phyloP scores from a whole-genome alignment of 1,284 basidiomycete genomes.

The Afroboletus lepidellus region DNA sequence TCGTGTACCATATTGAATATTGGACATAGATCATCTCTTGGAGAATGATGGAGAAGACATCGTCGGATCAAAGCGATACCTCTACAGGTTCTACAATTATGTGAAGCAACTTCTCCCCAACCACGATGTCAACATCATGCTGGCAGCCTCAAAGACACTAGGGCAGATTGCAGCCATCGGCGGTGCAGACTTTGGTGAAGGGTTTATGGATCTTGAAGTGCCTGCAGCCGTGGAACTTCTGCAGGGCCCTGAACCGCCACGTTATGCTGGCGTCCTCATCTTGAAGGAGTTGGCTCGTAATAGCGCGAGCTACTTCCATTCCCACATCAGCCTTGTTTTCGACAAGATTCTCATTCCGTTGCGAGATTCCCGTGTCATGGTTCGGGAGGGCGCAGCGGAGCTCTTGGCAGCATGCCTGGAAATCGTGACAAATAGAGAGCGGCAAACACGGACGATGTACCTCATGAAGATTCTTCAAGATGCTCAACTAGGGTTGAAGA shows the following conservation, averaged over 20 bases:
- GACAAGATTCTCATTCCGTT: constrained; percentile 90
- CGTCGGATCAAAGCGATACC: constrained; percentile 71
- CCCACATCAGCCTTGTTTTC: constrained; percentile 83
- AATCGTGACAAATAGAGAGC: constrained; percentile 74
- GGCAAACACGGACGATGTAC: constrained; percentile 64
- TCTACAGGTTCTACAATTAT: constrained; percentile 90
- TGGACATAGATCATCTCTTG: constrained; percentile 60
- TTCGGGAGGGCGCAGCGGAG: constrained; percentile 90
- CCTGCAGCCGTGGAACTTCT: constrained; percentile 78
- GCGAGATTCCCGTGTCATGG: constrained; percentile 79
- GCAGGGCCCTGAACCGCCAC: constrained; percentile 70
- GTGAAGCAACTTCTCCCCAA: constrained; percentile 84
- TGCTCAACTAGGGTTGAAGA: constrained; percentile 84
- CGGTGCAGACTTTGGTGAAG: constrained; percentile 79
- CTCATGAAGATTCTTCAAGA: constrained; percentile 84
- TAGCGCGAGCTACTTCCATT: constrained; percentile 82
- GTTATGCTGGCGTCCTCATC: constrained; percentile 85
- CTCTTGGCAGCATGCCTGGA: constrained; percentile 87
- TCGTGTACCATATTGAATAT: constrained; percentile 15
- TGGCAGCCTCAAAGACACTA: constrained; percentile 82
- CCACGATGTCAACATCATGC: constrained; percentile 84
- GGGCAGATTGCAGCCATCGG: constrained; percentile 81
- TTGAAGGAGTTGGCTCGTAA: constrained; percentile 89
- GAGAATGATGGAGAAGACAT: constrained; percentile 73
- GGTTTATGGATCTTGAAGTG: constrained; percentile 86